A percentile compares a stretch with the other conserved stretches of the same genome.
phyloP scores from a whole-genome alignment of 805 yeast species.

The Myxozyma mucilagina region DNA sequence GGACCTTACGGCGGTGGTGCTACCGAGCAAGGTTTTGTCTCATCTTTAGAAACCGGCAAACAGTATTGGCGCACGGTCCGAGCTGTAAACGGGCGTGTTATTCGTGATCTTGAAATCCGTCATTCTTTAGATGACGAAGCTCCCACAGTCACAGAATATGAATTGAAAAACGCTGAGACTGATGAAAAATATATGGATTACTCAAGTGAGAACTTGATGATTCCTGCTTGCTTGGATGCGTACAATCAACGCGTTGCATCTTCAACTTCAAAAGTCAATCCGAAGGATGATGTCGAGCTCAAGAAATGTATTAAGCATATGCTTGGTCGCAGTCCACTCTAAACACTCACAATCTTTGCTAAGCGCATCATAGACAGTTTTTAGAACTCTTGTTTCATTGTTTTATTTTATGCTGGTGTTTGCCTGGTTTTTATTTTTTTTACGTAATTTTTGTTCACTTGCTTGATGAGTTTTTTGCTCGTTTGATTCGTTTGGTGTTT shows the following conservation, averaged over 20 bases:
- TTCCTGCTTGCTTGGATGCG: constrained; percentile 12
- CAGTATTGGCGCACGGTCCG: constrained; percentile 29
- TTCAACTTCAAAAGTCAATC: not conserved
- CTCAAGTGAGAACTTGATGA: constrained; percentile 2
- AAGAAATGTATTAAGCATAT: constrained; percentile 17
- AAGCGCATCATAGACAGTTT: not conserved
- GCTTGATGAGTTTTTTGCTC: not conserved
- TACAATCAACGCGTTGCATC: constrained; percentile 9
- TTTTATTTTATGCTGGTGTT: no score
- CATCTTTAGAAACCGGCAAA: not conserved
- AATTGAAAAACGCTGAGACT: not conserved
- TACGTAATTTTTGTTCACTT: not conserved
- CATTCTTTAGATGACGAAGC: constrained; percentile 1
- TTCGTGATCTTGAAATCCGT: constrained; percentile 22
- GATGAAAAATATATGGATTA: not conserved
- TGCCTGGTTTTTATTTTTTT: not conserved
- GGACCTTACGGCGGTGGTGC: constrained; percentile 31
- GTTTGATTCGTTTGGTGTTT: not conserved
- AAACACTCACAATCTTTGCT: not conserved
- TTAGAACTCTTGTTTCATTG: not conserved
- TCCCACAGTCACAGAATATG: not conserved
- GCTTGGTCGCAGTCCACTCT: constrained; percentile 25
- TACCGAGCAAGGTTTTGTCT: constrained; percentile 23
- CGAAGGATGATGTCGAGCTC: constrained; percentile 14
- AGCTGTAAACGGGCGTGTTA: constrained; percentile 25